Base-by-base conservation (phyloP, 768 basidiomycete genomes). In the Vararia minispora region DNA sequence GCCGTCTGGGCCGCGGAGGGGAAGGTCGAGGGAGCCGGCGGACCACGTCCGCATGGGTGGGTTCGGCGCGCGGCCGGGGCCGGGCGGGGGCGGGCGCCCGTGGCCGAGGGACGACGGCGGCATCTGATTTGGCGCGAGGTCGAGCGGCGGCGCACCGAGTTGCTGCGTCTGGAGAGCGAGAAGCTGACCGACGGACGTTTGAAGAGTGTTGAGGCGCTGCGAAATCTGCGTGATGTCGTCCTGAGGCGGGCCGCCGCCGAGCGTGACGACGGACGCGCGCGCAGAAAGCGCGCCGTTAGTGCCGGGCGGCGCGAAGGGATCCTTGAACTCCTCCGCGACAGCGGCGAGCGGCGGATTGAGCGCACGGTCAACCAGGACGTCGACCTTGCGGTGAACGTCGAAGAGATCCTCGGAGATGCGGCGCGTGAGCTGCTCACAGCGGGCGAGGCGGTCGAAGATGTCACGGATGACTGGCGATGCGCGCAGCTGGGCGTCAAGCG, bases 31-130 rank as follows among this genome's bases (percentile, higher is more conserved):
- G 30, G 70, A 80, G 25, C 86, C 85, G 27, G 81, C 75, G 39
- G 87, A 87, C 86, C 86, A 90, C 16, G 84, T 86, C 29, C 87
- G 74, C 61, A 78, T 70, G 6, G 82, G 82, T 21, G 76, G 68
- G 43, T 76, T 80, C 23, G 82, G 74, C 13, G 72, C 64, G 39
- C 86, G 77, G 22, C 71, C 61, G 28, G 79, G 48, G 50, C 86
- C 84, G 21, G 74, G 70, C 21, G 83, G 72, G 49, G 65, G 72
- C 21, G 81, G 72, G 28, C 81, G 48, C 25, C 75, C 74, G 50
- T 82, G 77, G 1, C 74, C 69, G 13, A 80, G 59, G 28, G 52
- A 52, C 25, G 61, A 63, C 13, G 68, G 57, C 28, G 66, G 51
- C 39, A 54, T 24, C 37, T 53, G 51, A 11, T 20, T 39, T 28